Conservation (phyloP, 805 yeast genomes). For the Yarrowia yakushimensis region DNA sequence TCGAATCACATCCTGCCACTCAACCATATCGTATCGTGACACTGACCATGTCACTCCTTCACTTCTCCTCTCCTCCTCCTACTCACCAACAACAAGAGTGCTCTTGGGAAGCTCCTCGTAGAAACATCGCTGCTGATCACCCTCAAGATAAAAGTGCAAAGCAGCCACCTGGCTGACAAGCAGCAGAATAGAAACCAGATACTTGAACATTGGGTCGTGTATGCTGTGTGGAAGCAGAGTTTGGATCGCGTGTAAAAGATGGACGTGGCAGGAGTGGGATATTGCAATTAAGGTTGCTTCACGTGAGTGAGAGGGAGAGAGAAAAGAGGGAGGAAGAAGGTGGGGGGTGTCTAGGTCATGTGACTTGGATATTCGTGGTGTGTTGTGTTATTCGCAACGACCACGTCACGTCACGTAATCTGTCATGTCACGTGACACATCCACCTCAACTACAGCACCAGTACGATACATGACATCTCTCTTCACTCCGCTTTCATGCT, state of each 20-base stretch:
- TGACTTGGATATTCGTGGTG: too few species aligned
- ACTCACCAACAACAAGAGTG: constrained; percentile 72
- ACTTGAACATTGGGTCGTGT: constrained; percentile 23
- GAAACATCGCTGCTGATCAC: constrained; percentile 72
- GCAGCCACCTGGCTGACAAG: constrained; percentile 39
- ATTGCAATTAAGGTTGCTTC: neutral
- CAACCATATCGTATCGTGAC: too few species aligned
- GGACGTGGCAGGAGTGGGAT: constrained; percentile 17
- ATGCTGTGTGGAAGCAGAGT: constrained; percentile 3
- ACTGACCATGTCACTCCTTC: too few species aligned
- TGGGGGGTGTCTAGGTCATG: neutral
- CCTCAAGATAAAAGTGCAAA: constrained; percentile 74
- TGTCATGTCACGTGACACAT: neutral
- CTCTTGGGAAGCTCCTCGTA: constrained; percentile 73
- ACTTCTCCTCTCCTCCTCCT: too few species aligned
- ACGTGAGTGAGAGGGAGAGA: neutral
- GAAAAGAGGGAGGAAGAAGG: neutral
- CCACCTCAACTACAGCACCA: too few species aligned
- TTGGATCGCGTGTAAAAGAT: constrained; percentile 11
- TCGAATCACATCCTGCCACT: too few species aligned
- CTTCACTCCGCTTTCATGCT: neutral
- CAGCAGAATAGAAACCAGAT: constrained; percentile 27
- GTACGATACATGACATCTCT: too few species aligned
- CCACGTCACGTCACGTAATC: too few species aligned
- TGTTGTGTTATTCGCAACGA: too few species aligned